These are phyloP conservation scores for Coriaria nepalensis DNA, from an alignment of 306 rosid genomes.

Conservation along the genomic window DNA sequence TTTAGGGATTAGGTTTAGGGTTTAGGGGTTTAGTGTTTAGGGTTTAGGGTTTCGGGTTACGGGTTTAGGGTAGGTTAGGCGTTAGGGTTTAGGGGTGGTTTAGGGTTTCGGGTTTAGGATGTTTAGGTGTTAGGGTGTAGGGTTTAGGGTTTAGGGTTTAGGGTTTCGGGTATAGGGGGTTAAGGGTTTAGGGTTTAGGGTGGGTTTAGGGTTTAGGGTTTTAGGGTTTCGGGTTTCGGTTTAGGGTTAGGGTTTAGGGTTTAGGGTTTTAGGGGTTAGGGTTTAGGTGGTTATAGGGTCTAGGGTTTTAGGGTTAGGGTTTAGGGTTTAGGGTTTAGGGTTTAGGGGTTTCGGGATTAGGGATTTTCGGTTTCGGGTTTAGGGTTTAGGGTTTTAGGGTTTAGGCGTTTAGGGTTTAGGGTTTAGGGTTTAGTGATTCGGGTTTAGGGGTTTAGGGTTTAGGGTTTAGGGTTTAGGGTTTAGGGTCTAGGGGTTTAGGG, in stretches of 20 bases:
- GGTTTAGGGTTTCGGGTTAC: conserved; percentile 6
- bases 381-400: conserved; percentile 5
- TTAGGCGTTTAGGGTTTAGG: conserved; percentile 8
- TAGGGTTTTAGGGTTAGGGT: conserved; percentile 10
- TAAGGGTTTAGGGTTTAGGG: neutral
- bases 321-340: conserved; percentile 9
- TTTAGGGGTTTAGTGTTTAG: conserved; percentile 11
- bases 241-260: conserved; percentile 2
- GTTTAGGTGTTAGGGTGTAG: conserved; percentile 10
- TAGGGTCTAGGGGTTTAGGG: conserved; percentile 9
- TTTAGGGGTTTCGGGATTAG: conserved; percentile 9
- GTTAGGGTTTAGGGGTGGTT: conserved; percentile 18
- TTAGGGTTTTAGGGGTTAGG: neutral
- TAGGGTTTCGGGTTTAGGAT: conserved; percentile 9
- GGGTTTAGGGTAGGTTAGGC: conserved; percentile 17
- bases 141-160: conserved; percentile 10
- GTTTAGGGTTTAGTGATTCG: conserved; percentile 10
- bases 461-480: conserved; percentile 13
- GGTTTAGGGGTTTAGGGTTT: conserved; percentile 9
- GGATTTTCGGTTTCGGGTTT: neutral
- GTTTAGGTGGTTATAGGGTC: conserved; percentile 5
- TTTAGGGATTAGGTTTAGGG: conserved; percentile 7
- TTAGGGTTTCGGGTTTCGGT: conserved; percentile 6
- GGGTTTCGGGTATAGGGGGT: conserved; percentile 9
- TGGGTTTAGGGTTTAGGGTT: neutral